These are phyloP conservation scores for Arachnopeziza araneosa DNA, from an alignment of 2,329 filamentous ascomycete species.

Conservation along the genomic window DNA sequence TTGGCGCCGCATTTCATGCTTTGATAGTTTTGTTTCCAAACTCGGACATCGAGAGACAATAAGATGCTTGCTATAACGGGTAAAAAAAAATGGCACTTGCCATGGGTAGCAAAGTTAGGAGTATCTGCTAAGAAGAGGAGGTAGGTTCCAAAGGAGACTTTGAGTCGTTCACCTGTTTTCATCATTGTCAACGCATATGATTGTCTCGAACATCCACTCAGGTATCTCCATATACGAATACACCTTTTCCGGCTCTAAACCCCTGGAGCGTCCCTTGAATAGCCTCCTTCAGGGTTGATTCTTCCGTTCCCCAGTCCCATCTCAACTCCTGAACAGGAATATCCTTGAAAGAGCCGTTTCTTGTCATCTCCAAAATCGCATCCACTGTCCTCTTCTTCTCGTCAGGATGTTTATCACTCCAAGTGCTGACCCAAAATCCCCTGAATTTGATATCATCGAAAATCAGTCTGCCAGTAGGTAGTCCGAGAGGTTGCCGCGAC, in stretches of 20 bases:
- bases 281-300: constrained; percentile 60
- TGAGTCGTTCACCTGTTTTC: no score
- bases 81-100: neutral
- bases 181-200: neutral
- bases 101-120: neutral
- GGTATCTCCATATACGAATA: constrained; percentile 69
- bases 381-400: constrained; percentile 77
- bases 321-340: constrained; percentile 74
- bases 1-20: neutral
- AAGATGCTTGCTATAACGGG: neutral
- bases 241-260: constrained; percentile 80
- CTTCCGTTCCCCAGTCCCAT: constrained; percentile 79
- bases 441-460: constrained; percentile 87
- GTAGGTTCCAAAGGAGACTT: no score
- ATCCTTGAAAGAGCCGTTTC: constrained; percentile 73
- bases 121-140: no score
- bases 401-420: constrained; percentile 70
- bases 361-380: constrained; percentile 72
- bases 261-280: constrained; percentile 80
- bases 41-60: neutral
- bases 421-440: constrained; percentile 92
- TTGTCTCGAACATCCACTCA: neutral
- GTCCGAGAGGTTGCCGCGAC: constrained; percentile 75
- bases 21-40: neutral
- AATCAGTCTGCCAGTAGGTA: constrained; percentile 82